phyloP scores from a whole-genome alignment of 257 asterid species.

The Solanum etuberosum region DNA sequence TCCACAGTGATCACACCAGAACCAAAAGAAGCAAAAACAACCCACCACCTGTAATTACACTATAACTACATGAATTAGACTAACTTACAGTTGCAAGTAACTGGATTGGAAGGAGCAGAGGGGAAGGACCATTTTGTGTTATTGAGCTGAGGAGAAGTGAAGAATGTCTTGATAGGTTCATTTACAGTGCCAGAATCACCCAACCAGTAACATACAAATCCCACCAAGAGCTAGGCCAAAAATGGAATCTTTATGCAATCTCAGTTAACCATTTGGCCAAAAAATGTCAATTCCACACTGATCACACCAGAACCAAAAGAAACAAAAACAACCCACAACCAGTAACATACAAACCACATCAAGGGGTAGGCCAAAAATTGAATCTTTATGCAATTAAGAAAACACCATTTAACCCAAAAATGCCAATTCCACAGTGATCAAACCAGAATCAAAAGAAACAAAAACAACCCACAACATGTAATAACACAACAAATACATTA shows the following conservation, averaged over 20 bases:
- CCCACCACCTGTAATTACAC: neutral
- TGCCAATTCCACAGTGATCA: neutral
- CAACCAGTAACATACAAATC: constrained; percentile 18
- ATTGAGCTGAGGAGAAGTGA: constrained; percentile 59
- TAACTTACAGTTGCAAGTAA: constrained; percentile 76
- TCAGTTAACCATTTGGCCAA: neutral
- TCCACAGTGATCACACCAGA: neutral
- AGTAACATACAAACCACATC: neutral
- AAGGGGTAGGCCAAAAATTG: neutral
- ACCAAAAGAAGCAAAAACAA: neutral
- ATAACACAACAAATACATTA: neutral
- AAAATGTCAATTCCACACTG: neutral
- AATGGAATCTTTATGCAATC: neutral
- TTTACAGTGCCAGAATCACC: constrained; percentile 97
- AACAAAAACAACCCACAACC: neutral
- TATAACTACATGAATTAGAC: too few species aligned
- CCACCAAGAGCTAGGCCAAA: neutral
- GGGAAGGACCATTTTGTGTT: constrained; percentile 82
- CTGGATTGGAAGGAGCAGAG: constrained; percentile 82
- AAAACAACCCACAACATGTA: neutral
- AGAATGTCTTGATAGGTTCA: constrained; percentile 72
- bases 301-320: neutral
- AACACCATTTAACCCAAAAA: neutral
- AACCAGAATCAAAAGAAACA: neutral
- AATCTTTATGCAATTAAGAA: neutral